Evolutionary conservation across 148 eudicot genomes (phyloP), one percentile per base, ranked within the genome.

Genomic region (Arbutus unedo): DNA sequence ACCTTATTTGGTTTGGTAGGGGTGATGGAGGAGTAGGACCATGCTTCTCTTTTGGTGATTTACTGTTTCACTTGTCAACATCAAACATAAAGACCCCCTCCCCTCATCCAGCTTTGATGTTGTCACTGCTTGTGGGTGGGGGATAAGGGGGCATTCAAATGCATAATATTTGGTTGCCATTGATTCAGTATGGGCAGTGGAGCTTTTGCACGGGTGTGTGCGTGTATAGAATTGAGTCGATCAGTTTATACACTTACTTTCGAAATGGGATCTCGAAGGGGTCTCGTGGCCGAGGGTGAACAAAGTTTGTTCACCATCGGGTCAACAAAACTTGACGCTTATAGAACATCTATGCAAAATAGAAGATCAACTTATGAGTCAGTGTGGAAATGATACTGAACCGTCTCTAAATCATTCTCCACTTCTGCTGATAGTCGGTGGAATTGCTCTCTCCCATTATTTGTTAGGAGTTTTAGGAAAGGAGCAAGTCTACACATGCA

Each of bases 91-190:
- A 5, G 31, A 9, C 25, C 8, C 51, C 54, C 25, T 18, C 77
- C 77, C 77, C 54, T 43, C 74, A 43, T 43, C 74, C 74, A 43
- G 74, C 74, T 70, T 41, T 38, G 48, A 70, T 70, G 74, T 43
- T n/a, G 48, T 70, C 74, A 70, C 74, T 48, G 47, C 14, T 38
- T 44, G 5, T 70, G 13, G 48, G 21, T 14, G 38, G 74, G 74
- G 38, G 38, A 31, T 43, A 31, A 1, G 15, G n/a, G 74, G 48
- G 48, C 74, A 38, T 70, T 70, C 74, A 38, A 38, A 16, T 43
- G 21, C n/a, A 16, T 70, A 70, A 14, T 41, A 14, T 6, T 70
- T 0, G 44, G 71, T 66, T 66, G 71, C 71, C 71, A 66, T 66
- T 31, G 31, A 66, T 66, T 25, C 44, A 1, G 71, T 66, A 3